A percentile compares a stretch with the other conserved stretches of the same genome.
phyloP scores from a whole-genome alignment of 306 rosid species.

The Cicer arietinum region DNA sequence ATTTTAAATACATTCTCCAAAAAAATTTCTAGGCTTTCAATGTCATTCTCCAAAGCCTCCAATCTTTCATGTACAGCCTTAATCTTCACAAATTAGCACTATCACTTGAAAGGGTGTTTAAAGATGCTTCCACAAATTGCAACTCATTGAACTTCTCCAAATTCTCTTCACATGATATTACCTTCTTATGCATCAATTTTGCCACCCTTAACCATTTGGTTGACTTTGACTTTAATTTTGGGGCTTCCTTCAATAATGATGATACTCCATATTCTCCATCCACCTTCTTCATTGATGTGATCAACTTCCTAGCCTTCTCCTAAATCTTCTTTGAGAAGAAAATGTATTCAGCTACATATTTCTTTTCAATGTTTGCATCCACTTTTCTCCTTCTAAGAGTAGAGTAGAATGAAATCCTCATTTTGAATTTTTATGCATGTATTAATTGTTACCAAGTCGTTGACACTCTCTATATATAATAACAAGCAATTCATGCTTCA shows the following conservation, averaged over 20 bases:
- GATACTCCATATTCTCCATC: not conserved
- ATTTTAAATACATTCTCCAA: conserved; percentile 60
- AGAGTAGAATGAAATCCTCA: conserved; percentile 26
- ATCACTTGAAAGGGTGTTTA: conserved; percentile 2
- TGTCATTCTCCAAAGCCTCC: conserved; percentile 59
- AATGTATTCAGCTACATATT: conserved; percentile 45
- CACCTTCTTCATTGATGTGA: conserved; percentile 50
- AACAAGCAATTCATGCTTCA: conserved; percentile 6
- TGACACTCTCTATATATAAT: conserved; percentile 40
- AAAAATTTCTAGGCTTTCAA: conserved; percentile 61
- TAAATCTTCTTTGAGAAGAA: conserved; percentile 56
- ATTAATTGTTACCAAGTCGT: conserved; percentile 10
- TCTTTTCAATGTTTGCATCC: conserved; percentile 50
- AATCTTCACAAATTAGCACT: conserved; percentile 45
- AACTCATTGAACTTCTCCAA: not conserved
- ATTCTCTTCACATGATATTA: conserved; percentile 14
- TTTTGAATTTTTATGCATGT: not conserved
- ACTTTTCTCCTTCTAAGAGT: conserved; percentile 66
- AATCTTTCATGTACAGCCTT: conserved; percentile 40
- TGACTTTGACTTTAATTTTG: conserved; percentile 13
- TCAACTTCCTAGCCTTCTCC: conserved; percentile 57
- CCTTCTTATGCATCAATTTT: conserved; percentile 27
- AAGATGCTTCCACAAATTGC: conserved; percentile 20
- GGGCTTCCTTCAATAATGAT: too few relatives aligned
- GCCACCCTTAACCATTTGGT: not conserved